Evolutionary conservation across 2,329 filamentous ascomycete species (phyloP), one percentile per base, ranked within the genome.

Genomic region (Chaetomiaceae sp.): DNA sequence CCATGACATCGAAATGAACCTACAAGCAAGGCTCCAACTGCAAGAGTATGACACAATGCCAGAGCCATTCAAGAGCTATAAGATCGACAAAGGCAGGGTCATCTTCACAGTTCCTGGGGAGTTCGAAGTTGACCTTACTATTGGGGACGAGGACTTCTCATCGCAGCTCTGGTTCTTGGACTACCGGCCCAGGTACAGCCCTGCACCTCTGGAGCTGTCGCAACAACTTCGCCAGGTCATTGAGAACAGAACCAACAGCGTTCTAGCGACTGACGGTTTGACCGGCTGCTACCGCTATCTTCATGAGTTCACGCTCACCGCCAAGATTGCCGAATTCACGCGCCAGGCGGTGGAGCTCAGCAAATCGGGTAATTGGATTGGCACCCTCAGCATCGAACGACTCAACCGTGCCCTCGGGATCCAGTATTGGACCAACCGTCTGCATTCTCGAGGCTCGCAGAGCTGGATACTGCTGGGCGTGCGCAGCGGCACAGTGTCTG

Each of bases 131-230:
- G 93, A 97, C 62, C 76, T 98, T 42, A 90, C 89, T 1, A 86
- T 97, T 52, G 88, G 86, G 15, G 85, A 90, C 56, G 90, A 97
- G 60, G 84, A 93, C 54, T 79, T 83, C 15, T 73, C 81, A 26
- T 84, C 86, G 44, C 90, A 94, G 58, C 94, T 95, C 61, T 96
- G 86, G 74, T 95, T 97, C 61, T 86, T 97, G 51, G 90, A 97
- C 63, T 82, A 97, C 58, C 81, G 90, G 49, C 89, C 95, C 57
- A 70, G 82, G 12, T 98, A 95, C 62, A 74, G 71, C 8, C 91
- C 91, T 1, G 74, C 81, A 0, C 75, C 85, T 0, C 66, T 65
- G 11, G 68, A 72, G 39, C 59, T 94, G 7, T 73, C 84, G 0
- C 78, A 84, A 20, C 69, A 70, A 3, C 67, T 94, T 36, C 77